A percentile compares a stretch with the other conserved stretches of the same genome.
Conservation (phyloP, 1,284 basidiomycete genomes). For the Apiotrichum mycotoxinovorans region DNA sequence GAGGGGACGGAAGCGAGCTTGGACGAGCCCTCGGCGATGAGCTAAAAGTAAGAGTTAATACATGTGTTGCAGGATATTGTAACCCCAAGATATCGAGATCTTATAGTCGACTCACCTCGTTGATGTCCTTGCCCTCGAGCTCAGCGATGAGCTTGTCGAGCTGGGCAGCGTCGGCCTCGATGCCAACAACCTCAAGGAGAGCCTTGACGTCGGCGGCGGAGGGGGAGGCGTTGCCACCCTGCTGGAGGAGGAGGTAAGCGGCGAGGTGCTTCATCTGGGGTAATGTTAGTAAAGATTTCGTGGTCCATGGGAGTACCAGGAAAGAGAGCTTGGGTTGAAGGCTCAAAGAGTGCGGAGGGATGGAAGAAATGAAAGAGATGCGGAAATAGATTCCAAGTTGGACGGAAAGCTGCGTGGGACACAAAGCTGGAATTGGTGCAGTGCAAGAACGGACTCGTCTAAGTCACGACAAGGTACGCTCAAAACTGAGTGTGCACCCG, state of each 20-base stretch:
- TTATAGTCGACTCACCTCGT: slow-evolving; percentile 64
- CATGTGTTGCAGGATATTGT: not conserved
- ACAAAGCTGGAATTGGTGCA: too few relatives aligned
- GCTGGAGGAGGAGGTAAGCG: slow-evolving; percentile 95
- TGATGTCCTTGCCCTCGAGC: slow-evolving; percentile 87
- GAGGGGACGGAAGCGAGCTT: slow-evolving; percentile 86
- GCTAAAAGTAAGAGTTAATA: slow-evolving; percentile 51
- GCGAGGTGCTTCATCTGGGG: slow-evolving; percentile 93
- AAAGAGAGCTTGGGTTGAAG: too few relatives aligned
- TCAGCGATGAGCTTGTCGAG: slow-evolving; percentile 84
- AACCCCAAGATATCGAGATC: too few relatives aligned
- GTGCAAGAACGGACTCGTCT: too few relatives aligned
- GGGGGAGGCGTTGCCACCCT: slow-evolving; percentile 86
- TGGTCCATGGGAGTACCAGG: not conserved
- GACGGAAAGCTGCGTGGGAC: too few relatives aligned
- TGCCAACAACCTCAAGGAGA: slow-evolving; percentile 80
- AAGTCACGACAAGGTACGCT: too few relatives aligned
- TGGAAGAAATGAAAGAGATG: too few relatives aligned
- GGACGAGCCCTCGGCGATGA: slow-evolving; percentile 87
- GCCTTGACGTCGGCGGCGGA: slow-evolving; percentile 85
- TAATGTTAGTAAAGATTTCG: not conserved
- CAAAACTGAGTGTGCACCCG: too few relatives aligned
- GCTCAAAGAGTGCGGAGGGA: too few relatives aligned
- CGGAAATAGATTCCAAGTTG: too few relatives aligned
- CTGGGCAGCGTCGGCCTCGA: slow-evolving; percentile 82